These are phyloP conservation scores for Speleostelium caveatum DNA, from an alignment of 78 protist genomes.

Conservation along the genomic window DNA sequence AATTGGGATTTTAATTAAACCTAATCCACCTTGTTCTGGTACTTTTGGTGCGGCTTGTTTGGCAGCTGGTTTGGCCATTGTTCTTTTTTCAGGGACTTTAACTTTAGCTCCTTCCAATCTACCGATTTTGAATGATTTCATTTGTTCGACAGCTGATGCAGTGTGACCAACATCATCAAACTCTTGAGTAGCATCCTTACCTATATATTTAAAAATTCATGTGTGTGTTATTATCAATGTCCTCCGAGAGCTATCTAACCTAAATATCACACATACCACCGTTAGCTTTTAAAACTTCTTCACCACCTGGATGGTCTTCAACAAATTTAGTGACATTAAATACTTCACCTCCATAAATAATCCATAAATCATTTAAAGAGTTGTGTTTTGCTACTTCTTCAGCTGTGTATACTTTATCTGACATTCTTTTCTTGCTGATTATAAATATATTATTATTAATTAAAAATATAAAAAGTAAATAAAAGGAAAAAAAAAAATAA, in stretches of 20 bases:
- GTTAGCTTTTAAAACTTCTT: conserved; percentile 78
- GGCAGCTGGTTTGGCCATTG: background rate
- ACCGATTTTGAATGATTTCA: conserved; percentile 65
- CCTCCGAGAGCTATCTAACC: background rate
- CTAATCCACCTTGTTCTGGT: conserved; percentile 29
- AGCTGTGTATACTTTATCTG: conserved; percentile 44
- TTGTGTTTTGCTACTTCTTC: conserved; percentile 87
- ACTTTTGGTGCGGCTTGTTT: conserved; percentile 1
- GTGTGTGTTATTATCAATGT: background rate
- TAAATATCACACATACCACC: conserved; percentile 51
- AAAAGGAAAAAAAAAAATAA: background rate
- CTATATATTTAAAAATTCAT: background rate
- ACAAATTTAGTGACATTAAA: conserved; percentile 87
- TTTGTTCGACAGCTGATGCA: conserved; percentile 65
- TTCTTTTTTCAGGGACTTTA: background rate
- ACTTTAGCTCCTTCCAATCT: conserved; percentile 47
- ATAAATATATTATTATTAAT: background rate
- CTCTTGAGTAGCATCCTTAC: conserved; percentile 77
- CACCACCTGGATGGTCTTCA: conserved; percentile 89
- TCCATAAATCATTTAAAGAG: conserved; percentile 82
- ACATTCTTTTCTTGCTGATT: conserved; percentile 12
- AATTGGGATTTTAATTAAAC: conserved; percentile 53
- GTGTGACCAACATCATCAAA: conserved; percentile 86
- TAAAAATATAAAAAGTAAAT: background rate
- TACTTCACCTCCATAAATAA: conserved; percentile 80